These are phyloP conservation scores for Chaetoscypha palmicola DNA, from an alignment of 2,329 filamentous ascomycete genomes.

Conservation along the genomic window DNA sequence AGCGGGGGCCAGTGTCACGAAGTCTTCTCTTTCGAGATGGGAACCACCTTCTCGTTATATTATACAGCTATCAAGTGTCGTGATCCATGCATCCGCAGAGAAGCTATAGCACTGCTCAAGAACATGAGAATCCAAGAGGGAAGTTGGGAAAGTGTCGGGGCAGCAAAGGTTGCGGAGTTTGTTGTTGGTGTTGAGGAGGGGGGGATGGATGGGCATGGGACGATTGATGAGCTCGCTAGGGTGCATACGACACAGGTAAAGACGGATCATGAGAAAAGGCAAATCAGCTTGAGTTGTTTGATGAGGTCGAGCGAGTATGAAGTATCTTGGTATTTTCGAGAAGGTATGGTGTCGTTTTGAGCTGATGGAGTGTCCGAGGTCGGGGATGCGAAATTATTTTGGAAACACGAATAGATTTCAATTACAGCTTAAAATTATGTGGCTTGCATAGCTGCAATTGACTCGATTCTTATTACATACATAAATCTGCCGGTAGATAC, in stretches of 20 bases:
- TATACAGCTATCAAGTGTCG: slow-evolving; percentile 12
- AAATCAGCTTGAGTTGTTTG: slow-evolving; percentile 7
- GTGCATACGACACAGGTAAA: slow-evolving; percentile 3
- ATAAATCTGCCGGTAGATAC: too few relatives aligned
- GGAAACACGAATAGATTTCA: too few relatives aligned
- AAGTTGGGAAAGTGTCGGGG: slow-evolving; percentile 48
- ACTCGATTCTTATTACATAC: too few relatives aligned
- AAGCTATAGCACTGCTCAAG: slow-evolving; percentile 22
- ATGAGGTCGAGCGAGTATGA: neutral
- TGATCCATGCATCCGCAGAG: slow-evolving; percentile 7
- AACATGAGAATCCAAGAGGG: slow-evolving; percentile 56
- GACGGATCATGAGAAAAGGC: slow-evolving; percentile 2
- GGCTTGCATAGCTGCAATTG: too few relatives aligned
- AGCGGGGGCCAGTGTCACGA: neutral
- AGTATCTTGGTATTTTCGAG: slow-evolving; percentile 4
- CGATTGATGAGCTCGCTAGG: slow-evolving; percentile 4
- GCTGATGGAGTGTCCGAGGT: too few relatives aligned
- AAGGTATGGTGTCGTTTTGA: neutral
- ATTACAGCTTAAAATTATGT: too few relatives aligned
- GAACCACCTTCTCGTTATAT: slow-evolving; percentile 11
- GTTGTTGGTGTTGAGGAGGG: slow-evolving; percentile 14
- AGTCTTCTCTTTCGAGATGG: slow-evolving; percentile 16
- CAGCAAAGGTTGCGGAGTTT: slow-evolving; percentile 6
- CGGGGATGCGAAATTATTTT: too few relatives aligned
- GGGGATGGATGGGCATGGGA: neutral